phyloP scores from a whole-genome alignment of 768 basidiomycete species.

The Auricularia sp. region DNA sequence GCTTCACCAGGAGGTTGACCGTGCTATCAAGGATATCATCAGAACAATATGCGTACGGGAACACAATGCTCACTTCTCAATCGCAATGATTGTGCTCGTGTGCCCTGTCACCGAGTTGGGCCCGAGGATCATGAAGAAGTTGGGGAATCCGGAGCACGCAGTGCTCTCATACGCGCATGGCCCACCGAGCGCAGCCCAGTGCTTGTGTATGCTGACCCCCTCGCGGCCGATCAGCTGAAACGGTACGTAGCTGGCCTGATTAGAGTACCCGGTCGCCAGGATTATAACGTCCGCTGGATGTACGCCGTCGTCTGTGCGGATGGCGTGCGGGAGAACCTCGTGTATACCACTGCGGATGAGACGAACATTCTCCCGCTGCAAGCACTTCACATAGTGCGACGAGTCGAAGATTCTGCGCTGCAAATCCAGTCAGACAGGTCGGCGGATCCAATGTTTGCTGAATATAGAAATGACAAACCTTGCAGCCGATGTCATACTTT shows the following conservation, averaged over 20 bases:
- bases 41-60: not conserved
- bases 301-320: conserved; percentile 7
- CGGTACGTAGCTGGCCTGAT: conserved; percentile 3
- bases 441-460: not conserved
- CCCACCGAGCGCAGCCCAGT: conserved; percentile 9
- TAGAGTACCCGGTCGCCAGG: conserved; percentile 10
- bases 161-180: conserved; percentile 8
- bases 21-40: not conserved
- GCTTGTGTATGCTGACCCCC: conserved; percentile 10
- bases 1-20: conserved; percentile 3
- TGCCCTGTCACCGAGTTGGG: conserved; percentile 16
- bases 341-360: conserved; percentile 12
- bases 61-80: conserved; percentile 2
- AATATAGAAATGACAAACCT: not conserved
- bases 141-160: conserved; percentile 7
- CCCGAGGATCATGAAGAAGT: conserved; percentile 13
- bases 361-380: conserved; percentile 10
- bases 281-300: conserved; percentile 16
- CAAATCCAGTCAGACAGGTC: not conserved
- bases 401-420: conserved; percentile 16
- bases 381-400: conserved; percentile 9
- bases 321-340: conserved; percentile 4
- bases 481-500: conserved; percentile 14
- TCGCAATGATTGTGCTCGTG: conserved; percentile 15
- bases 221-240: conserved; percentile 12